phyloP scores from a whole-genome alignment of 116 monocot species.

The Dioscorea cayenensis region DNA sequence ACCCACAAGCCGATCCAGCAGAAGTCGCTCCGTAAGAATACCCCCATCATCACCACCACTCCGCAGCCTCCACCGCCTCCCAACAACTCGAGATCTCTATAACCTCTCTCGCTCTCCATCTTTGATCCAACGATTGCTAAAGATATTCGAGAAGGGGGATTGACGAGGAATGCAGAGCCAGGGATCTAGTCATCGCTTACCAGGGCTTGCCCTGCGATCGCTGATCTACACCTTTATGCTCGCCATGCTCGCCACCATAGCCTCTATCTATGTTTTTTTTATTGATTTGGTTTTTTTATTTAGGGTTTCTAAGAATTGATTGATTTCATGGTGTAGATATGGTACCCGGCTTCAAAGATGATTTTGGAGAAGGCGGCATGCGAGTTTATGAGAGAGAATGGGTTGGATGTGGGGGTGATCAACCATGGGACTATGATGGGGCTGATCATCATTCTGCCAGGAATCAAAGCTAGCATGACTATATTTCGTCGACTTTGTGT shows the following conservation, averaged over 20 bases:
- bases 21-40: background rate
- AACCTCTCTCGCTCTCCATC: too few species aligned
- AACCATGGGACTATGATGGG: constrained; percentile 91
- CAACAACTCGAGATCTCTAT: too few species aligned
- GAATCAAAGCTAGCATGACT: constrained; percentile 71
- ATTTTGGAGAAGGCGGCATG: constrained; percentile 87
- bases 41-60: background rate
- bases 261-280: constrained; percentile 46
- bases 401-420: constrained; percentile 66
- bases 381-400: constrained; percentile 71
- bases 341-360: constrained; percentile 85
- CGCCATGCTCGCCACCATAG: constrained; percentile 87
- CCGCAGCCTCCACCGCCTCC: background rate
- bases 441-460: constrained; percentile 53
- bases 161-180: constrained; percentile 50
- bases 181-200: constrained; percentile 37
- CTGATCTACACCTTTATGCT: constrained; percentile 65
- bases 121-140: background rate
- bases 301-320: too few species aligned
- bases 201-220: constrained; percentile 31
- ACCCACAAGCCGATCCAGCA: constrained; percentile 3
- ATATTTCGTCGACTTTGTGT: constrained; percentile 38
- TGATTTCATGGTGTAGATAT: constrained; percentile 30
- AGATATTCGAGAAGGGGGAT: background rate
- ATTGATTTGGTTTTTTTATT: background rate